These are phyloP conservation scores for Cercospora zeae-maydis DNA, from an alignment of 2,329 filamentous ascomycete species.

Conservation along the genomic window DNA sequence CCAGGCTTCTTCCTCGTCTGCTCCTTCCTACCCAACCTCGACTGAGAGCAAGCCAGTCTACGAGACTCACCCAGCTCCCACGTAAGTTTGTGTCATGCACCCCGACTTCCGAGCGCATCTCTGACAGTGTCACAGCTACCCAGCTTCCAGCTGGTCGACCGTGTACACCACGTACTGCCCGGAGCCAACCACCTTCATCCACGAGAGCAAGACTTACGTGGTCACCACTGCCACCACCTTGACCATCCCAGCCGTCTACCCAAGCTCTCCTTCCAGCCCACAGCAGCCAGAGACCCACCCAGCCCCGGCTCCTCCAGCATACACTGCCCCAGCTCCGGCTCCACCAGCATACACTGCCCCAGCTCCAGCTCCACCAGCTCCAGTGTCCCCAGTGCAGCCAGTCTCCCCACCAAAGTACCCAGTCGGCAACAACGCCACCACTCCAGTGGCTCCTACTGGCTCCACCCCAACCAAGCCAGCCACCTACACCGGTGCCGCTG, in stretches of 20 bases:
- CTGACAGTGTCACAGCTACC: not conserved
- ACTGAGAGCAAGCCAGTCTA: not conserved
- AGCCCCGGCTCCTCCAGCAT: constrained; percentile 3
- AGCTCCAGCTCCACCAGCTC: too few species aligned
- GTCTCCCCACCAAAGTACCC: constrained; percentile 12
- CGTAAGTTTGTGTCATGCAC: not conserved
- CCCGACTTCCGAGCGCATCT: not conserved
- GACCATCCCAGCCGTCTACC: constrained; percentile 30
- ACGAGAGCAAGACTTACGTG: constrained; percentile 30
- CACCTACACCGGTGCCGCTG: constrained; percentile 23
- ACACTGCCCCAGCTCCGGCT: constrained; percentile 9
- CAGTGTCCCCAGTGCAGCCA: not conserved
- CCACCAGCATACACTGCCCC: not conserved
- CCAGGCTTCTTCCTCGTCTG: constrained; percentile 1
- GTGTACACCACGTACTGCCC: constrained; percentile 29
- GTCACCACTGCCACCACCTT: constrained; percentile 27
- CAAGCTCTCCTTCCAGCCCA: not conserved
- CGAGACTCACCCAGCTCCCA: not conserved
- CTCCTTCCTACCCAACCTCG: constrained; percentile 14
- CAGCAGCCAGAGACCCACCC: constrained; percentile 4
- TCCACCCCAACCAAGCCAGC: constrained; percentile 17
- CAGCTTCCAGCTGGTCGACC: constrained; percentile 6
- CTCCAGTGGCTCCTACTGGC: constrained; percentile 12
- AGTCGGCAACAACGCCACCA: constrained; percentile 20
- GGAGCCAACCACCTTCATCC: constrained; percentile 26